Conservation (phyloP, 75 land plant species). For the Sequoiadendron giganteum region DNA sequence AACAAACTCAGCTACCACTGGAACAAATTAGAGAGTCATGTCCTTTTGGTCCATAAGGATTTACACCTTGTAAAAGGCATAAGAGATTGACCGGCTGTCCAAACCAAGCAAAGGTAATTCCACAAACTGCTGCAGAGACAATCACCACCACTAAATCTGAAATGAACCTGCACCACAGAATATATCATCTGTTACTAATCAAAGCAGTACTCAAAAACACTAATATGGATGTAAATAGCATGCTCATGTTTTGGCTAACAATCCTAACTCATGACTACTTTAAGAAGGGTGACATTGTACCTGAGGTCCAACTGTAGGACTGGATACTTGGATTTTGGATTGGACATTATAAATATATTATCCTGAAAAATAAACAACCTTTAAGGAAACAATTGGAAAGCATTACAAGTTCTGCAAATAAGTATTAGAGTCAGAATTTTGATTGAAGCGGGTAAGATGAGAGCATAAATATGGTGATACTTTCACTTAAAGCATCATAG, state of each 20-base stretch:
- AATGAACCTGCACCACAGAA: slow-evolving; percentile 57
- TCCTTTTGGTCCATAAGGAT: not conserved
- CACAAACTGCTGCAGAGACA: slow-evolving; percentile 95
- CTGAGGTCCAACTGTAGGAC: slow-evolving; percentile 93
- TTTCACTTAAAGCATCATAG: not conserved
- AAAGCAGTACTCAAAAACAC: not conserved
- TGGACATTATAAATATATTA: slow-evolving; percentile 94
- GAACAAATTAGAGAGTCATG: not conserved
- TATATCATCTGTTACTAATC: not conserved
- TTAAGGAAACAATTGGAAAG: not conserved
- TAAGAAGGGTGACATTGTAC: slow-evolving; percentile 20
- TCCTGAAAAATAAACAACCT: slow-evolving; percentile 51
- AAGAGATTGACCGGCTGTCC: slow-evolving; percentile 87
- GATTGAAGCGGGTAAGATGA: not conserved
- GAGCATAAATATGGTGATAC: not conserved
- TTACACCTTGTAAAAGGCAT: slow-evolving; percentile 7
- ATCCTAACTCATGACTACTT: not conserved
- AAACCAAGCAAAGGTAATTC: slow-evolving; percentile 84
- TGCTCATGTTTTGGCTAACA: not conserved
- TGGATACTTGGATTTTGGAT: slow-evolving; percentile 87
- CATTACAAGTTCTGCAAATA: not conserved
- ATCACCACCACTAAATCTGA: slow-evolving; percentile 94
- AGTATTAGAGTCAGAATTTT: not conserved
- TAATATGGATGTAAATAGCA: not conserved
- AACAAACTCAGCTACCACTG: not conserved